Evolutionary conservation across 1,139 yeast genomes (phyloP).

Genomic region (Barnettozyma hawaiiensis): DNA sequence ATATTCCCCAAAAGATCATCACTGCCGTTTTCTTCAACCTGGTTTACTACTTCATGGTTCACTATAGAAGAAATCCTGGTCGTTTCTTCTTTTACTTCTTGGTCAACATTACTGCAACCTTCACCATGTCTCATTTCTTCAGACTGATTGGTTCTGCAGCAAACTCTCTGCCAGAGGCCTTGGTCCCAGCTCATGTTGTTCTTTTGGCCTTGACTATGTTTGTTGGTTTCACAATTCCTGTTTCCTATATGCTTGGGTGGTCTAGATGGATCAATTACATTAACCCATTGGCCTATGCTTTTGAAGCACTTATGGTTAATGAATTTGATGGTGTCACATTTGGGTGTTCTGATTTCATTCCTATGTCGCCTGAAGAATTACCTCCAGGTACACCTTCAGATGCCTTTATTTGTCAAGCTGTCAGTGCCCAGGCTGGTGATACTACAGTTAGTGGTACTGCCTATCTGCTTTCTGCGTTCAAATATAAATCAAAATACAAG

Average conservation of each 20-base stretch:
- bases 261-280: constrained; percentile 73
- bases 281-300: constrained; percentile 64
- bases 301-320: constrained; percentile 61
- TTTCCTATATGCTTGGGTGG: constrained; percentile 68
- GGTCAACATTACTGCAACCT: constrained; percentile 46
- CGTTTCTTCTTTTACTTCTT: constrained; percentile 62
- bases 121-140: constrained; percentile 68
- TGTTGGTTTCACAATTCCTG: constrained; percentile 75
- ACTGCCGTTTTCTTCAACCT: constrained; percentile 57
- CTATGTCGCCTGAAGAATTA: constrained; percentile 28
- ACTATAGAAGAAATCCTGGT: constrained; percentile 62
- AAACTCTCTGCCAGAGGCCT: constrained; percentile 56
- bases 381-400: constrained; percentile 21
- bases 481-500: constrained; percentile 53
- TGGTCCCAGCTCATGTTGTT: constrained; percentile 66
- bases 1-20: constrained; percentile 55
- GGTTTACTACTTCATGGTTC: constrained; percentile 58
- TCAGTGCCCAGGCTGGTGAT: constrained; percentile 59
- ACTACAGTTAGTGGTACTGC: constrained; percentile 50
- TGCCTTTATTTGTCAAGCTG: constrained; percentile 51
- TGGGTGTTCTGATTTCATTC: constrained; percentile 44
- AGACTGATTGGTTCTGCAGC: constrained; percentile 65
- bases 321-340: constrained; percentile 39
- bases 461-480: constrained; percentile 49
- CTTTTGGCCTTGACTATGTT: constrained; percentile 58